Evolutionary conservation across 2,329 filamentous ascomycete species (phyloP), one percentile per base, ranked within the genome.

Genomic region (Chrysosporium queenslandicum): DNA sequence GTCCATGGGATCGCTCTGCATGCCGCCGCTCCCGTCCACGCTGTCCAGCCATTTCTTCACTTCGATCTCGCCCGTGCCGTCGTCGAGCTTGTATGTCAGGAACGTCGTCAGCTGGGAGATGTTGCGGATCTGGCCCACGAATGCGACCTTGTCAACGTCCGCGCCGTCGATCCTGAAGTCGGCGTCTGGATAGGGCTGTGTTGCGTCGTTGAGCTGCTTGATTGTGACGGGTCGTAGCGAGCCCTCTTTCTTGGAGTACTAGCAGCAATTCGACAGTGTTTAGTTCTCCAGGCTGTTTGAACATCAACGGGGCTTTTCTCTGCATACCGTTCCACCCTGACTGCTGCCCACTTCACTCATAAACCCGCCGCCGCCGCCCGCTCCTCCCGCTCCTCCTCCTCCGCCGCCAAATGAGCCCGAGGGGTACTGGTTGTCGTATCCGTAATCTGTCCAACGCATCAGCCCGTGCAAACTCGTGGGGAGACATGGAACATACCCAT

Each of bases 21-120:
- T 36, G 69, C 66, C 32, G 53, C 70, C 69, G 64, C 69, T 67
- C 27, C 66, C 64, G 48, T 75, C 73, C 32, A 63, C 64, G 67
- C 77, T 77, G 64, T 81, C 60, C 29, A 61, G 56, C 70, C 63
- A 69, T 59, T 55, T 70, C 64, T 63, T 81, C 79, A 59, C 90
- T 70, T 98, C 94, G 61, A 96, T 84, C 56, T 83, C 77, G 55
- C 88, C 90, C 1, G 94, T 98, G 66, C 92, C 92, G 70, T 98
- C 92, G 71, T 98, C 92, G 62, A 98, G 75, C 63, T 84, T 86
- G 77, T 94, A 94, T 42, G 87, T 95, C 60, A 89, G 82, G 72
- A 95, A 94, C 59, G 91, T 96, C 37, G 85, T 80, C 72, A 94
- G 88, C n/a, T 80, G 78, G 65, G 81, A 86, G 70, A 96, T 82